Base-by-base conservation (phyloP, 2,329 filamentous ascomycete genomes). In the Grosmannia huntii region DNA sequence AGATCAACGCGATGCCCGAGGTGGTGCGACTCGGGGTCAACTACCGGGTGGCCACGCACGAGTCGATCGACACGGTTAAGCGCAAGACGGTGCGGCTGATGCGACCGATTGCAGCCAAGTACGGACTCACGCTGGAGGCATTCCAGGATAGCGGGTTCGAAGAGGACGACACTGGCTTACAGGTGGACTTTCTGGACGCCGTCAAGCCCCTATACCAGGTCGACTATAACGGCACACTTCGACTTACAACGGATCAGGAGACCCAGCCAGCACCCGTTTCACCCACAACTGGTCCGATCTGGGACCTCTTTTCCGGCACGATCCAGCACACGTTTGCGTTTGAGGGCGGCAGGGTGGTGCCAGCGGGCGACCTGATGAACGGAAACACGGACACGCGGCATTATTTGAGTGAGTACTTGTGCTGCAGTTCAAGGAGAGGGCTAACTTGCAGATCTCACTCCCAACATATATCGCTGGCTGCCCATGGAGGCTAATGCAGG, bases 1-100 rank as follows among this genome's bases (percentile, higher is more conserved):
- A 88, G 70, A 77, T 79, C 66, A 88, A 88, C 62, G 82, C 84
- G 0, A 75, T 88, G 52, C 85, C 85, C 0, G 85, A 87, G 64
- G 72, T 75, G 10, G 79, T 77, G 0, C 71, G 71, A 0, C 71
- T 80, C 0, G 75, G 78, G 0, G 76, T 87, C 56, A 86, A 88
- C 69, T 82, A 77, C 70, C 81, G 75, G 64, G 76, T 82, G 7
- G 79, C 81, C 28, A 72, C 80, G 5, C 80, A 81, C 52, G 80
- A 85, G 53, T 74, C 69, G 31, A 71, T 79, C 0, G 66, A 71
- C 0, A 70, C 73, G 12, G 75, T 87, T 28, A 75, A 82, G 63
- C 65, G 69, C 23, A 76, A 79, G 55, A 71, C 85, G 0, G 67
- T 78, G 11, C 64, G 69, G 11, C 67, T 82, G 21, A 75, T 82